phyloP scores from a whole-genome alignment of 2,329 filamentous ascomycete species.

The Ampelomyces quisqualis region DNA sequence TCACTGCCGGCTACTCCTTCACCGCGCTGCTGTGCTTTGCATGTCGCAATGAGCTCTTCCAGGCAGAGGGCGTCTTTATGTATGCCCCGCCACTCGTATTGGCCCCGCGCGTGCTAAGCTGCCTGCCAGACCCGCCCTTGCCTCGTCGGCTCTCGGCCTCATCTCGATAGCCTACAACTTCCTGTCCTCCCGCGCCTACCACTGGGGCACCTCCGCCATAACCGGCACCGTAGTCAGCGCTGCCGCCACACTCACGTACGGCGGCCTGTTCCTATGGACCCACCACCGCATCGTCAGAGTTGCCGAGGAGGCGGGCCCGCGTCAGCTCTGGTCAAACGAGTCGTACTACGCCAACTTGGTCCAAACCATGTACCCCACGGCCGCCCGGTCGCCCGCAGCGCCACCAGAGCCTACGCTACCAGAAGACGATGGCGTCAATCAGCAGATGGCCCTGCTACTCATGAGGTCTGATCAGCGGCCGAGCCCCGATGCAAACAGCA shows the following conservation, averaged over 20 bases:
- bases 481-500: constrained; percentile 38
- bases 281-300: constrained; percentile 45
- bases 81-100: constrained; percentile 22
- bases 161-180: constrained; percentile 53
- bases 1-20: constrained; percentile 52
- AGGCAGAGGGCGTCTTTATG: constrained; percentile 51
- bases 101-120: constrained; percentile 16
- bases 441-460: constrained; percentile 54
- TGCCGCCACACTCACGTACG: constrained; percentile 46
- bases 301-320: constrained; percentile 20
- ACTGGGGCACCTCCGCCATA: constrained; percentile 50
- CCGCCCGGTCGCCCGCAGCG: constrained; percentile 26
- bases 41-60: constrained; percentile 50
- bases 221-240: constrained; percentile 46
- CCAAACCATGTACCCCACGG: constrained; percentile 50
- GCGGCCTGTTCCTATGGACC: constrained; percentile 46
- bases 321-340: constrained; percentile 39
- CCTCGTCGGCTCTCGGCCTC: constrained; percentile 50
- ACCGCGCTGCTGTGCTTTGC: constrained; percentile 52
- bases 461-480: constrained; percentile 38
- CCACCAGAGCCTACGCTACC: constrained; percentile 35
- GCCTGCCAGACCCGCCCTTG: constrained; percentile 42
- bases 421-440: constrained; percentile 53
- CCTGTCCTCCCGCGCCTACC: constrained; percentile 44
- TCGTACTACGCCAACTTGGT: constrained; percentile 50